Percentiles rank a stretch among this genome's conserved stretches.
phyloP scores from a whole-genome alignment of 306 rosid genomes.

The Inga laurina region DNA sequence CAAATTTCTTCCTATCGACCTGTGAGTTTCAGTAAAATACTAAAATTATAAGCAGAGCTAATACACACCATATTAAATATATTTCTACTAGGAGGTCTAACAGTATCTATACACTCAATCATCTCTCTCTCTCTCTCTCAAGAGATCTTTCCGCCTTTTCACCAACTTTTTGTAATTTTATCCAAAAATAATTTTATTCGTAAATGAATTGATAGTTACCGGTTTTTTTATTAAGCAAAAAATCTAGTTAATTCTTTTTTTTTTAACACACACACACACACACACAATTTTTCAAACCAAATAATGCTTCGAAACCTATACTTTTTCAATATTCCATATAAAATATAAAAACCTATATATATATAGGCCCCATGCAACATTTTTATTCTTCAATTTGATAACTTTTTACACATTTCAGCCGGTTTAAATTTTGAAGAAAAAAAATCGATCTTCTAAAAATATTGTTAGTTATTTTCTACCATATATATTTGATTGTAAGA shows the following conservation, averaged over 20 bases:
- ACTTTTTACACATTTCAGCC: neutral
- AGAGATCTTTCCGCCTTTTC: neutral
- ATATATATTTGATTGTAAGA: neutral
- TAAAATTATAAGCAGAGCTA: neutral
- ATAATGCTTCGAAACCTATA: neutral
- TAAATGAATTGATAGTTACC: neutral
- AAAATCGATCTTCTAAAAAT: neutral
- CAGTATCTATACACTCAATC: neutral
- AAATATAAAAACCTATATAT: neutral
- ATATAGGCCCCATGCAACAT: neutral
- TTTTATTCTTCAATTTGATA: neutral
- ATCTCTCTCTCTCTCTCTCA: neutral
- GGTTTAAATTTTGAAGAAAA: neutral
- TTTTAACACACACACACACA: neutral
- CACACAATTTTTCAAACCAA: neutral
- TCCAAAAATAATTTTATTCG: neutral
- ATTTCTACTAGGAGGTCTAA: neutral
- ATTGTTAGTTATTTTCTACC: neutral
- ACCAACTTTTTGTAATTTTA: neutral
- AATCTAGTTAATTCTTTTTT: neutral
- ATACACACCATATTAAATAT: too few relatives aligned
- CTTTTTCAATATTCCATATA: neutral
- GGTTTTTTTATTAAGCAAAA: neutral
- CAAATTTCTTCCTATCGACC: too few relatives aligned
- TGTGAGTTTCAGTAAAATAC: too few relatives aligned